Conservation (phyloP, 495 filamentous ascomycete species). For the Poronia punctata region DNA sequence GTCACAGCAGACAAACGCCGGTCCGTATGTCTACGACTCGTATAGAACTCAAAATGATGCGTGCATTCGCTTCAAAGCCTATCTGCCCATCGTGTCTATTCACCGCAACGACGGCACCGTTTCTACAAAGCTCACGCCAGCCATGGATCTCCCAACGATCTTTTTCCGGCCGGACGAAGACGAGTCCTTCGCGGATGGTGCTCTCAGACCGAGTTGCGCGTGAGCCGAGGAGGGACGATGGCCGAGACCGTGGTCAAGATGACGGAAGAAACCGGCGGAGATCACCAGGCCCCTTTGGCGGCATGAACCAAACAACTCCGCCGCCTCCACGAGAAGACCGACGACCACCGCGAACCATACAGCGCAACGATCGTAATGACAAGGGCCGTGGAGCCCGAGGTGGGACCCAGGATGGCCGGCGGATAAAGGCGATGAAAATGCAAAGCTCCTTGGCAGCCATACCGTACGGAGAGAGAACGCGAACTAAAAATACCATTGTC, state of each 20-base stretch:
- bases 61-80: conserved; percentile 14
- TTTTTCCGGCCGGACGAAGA: conserved; percentile 27
- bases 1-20: too few species aligned
- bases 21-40: background rate
- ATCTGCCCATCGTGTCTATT: conserved; percentile 26
- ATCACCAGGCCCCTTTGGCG: conserved; percentile 59
- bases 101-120: conserved; percentile 3
- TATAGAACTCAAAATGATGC: conserved; percentile 10
- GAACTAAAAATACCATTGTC: conserved; percentile 62
- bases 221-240: conserved; percentile 36
- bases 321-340: conserved; percentile 32
- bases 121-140: conserved; percentile 9
- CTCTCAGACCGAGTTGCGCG: conserved; percentile 66
- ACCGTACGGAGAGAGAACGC: conserved; percentile 61
- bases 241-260: conserved; percentile 25
- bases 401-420: conserved; percentile 30
- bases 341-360: conserved; percentile 21
- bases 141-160: conserved; percentile 31
- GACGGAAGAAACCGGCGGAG: conserved; percentile 29
- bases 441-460: conserved; percentile 68
- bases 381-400: conserved; percentile 30
- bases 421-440: conserved; percentile 88
- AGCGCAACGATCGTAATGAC: conserved; percentile 17
- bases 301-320: conserved; percentile 71
- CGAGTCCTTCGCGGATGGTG: conserved; percentile 63